Evolutionary conservation across 306 rosid genomes (phyloP).

Genomic region (Leucaena leucocephala): DNA sequence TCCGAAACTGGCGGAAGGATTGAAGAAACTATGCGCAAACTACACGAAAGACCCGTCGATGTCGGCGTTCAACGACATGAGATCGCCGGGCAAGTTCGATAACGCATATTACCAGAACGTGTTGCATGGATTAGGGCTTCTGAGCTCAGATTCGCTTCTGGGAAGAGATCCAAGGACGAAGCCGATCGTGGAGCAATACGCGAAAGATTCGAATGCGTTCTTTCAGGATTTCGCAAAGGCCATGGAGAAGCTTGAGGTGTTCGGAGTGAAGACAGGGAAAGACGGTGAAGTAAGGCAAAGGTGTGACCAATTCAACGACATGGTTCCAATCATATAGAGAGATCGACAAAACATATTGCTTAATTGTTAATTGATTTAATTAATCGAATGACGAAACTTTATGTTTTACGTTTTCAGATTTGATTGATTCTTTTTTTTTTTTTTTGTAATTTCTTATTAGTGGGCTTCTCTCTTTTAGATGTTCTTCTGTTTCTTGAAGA

Average conservation of each 20-base stretch:
- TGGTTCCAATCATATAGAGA: constrained; percentile 19
- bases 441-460: background rate
- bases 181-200: constrained; percentile 52
- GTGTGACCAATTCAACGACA: constrained; percentile 50
- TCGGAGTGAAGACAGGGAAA: constrained; percentile 40
- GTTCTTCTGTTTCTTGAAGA: background rate
- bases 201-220: constrained; percentile 39
- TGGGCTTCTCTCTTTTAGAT: background rate
- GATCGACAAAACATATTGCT: background rate
- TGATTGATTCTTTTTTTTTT: background rate
- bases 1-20: constrained; percentile 43
- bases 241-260: constrained; percentile 47
- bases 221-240: constrained; percentile 49
- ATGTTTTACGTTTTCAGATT: background rate
- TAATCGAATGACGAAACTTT: background rate
- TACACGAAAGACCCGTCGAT: constrained; percentile 35
- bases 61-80: constrained; percentile 60
- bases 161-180: constrained; percentile 48
- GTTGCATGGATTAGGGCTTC: constrained; percentile 44
- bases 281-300: constrained; percentile 47
- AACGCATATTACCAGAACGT: constrained; percentile 50
- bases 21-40: constrained; percentile 45
- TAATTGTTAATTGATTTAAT: too few species aligned
- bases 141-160: constrained; percentile 41
- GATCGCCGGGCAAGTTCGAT: constrained; percentile 59